Evolutionary conservation across 768 basidiomycete genomes (phyloP).

Genomic region (Phlegmacium glaucopus): DNA sequence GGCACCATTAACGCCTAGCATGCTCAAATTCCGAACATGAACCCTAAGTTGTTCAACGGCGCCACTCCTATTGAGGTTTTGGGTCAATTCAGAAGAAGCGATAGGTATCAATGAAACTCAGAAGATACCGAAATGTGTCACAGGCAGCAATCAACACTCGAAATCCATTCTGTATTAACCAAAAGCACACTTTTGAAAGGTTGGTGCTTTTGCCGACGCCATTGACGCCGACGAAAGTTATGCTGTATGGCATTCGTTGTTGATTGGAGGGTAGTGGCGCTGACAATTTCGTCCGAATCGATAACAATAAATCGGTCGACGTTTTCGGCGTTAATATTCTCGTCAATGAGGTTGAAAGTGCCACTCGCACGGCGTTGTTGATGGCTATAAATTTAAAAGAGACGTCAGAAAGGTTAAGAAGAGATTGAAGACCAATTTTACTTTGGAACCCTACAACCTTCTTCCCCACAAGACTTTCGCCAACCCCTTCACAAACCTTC

Average conservation of each 20-base stretch:
- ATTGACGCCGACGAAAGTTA: constrained; percentile 97
- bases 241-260: constrained; percentile 82
- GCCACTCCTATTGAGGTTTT: constrained; percentile 61
- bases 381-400: constrained; percentile 51
- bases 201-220: constrained; percentile 99
- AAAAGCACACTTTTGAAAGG: constrained; percentile 97
- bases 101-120: neutral
- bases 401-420: constrained; percentile 1
- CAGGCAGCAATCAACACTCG: constrained; percentile 96
- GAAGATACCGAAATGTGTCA: constrained; percentile 84
- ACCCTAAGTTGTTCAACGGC: constrained; percentile 98
- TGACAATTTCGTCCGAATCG: constrained; percentile 85
- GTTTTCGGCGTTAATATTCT: constrained; percentile 95
- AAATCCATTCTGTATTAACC: constrained; percentile 94
- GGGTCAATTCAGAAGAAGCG: neutral
- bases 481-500: constrained; percentile 94
- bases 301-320: constrained; percentile 92
- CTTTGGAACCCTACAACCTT: constrained; percentile 90
- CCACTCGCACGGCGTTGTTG: constrained; percentile 76
- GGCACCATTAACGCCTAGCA: constrained; percentile 71
- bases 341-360: constrained; percentile 84
- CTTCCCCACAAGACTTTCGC: constrained; percentile 83
- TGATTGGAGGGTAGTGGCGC: constrained; percentile 71
- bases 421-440: constrained; percentile 32
- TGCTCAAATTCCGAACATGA: constrained; percentile 91